Evolutionary conservation across 306 rosid genomes (phyloP).

Genomic region (Cicer bijugum): DNA sequence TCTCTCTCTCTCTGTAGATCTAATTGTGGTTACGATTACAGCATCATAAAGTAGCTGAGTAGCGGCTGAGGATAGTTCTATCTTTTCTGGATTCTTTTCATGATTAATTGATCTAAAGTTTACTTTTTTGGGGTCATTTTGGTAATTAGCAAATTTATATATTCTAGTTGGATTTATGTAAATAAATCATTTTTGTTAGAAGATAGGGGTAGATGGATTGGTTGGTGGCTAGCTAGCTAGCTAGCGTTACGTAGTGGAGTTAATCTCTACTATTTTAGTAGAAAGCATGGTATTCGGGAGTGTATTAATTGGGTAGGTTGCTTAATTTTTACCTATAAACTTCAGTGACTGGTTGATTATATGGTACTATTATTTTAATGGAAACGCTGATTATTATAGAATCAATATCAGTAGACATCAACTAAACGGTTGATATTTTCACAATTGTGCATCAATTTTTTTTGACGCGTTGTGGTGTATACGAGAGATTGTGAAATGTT

Average conservation of each 20-base stretch:
- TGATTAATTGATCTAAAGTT: no score
- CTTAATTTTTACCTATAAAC: not conserved
- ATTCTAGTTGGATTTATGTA: no score
- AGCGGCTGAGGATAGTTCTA: no score
- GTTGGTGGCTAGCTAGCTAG: conserved; percentile 41
- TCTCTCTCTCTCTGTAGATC: no score
- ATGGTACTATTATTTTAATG: not conserved
- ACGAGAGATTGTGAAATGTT: not conserved
- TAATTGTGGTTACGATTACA: no score
- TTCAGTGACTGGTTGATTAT: not conserved
- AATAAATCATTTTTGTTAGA: no score
- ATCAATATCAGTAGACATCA: conserved; percentile 8
- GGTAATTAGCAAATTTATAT: no score
- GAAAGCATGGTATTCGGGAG: conserved; percentile 9
- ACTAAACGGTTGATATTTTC: conserved; percentile 4
- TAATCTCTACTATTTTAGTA: conserved; percentile 1
- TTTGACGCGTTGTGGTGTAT: conserved; percentile 10
- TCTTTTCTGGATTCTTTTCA: no score
- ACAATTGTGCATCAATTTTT: conserved; percentile 41
- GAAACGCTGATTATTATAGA: not conserved
- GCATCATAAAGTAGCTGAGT: no score
- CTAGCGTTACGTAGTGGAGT: conserved; percentile 47
- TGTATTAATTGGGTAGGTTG: conserved; percentile 23
- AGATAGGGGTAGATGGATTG: conserved; percentile 48
- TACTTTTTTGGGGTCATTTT: no score